phyloP scores from a whole-genome alignment of 371 early-diverging fungal species.

The Zychaea mexicana region DNA sequence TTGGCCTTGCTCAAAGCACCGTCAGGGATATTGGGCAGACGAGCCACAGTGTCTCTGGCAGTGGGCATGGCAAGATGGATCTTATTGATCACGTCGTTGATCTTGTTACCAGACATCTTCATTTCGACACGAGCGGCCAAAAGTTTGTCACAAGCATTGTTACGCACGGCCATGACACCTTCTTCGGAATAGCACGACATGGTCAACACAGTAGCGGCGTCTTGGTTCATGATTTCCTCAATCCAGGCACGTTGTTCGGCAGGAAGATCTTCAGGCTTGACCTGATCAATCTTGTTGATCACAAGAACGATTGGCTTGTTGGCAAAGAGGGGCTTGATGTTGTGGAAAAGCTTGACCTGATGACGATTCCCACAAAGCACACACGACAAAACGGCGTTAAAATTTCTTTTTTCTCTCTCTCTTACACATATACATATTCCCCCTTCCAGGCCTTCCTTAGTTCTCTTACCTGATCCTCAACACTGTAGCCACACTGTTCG shows the following conservation, averaged over 20 bases:
- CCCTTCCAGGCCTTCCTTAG: too few species aligned
- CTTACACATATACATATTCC: too few species aligned
- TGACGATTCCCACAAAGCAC: too few species aligned
- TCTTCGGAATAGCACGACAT: conserved; percentile 92
- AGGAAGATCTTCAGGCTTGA: conserved; percentile 73
- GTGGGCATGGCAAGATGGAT: conserved; percentile 91
- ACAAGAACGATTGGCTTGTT: conserved; percentile 98
- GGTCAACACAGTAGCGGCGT: conserved; percentile 77
- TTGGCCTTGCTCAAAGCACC: conserved; percentile 67
- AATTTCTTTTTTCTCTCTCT: not conserved
- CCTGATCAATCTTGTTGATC: conserved; percentile 97
- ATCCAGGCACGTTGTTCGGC: conserved; percentile 76
- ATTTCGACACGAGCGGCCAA: conserved; percentile 92
- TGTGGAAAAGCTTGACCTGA: conserved; percentile 86
- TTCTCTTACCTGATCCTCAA: conserved; percentile 85
- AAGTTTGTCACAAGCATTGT: conserved; percentile 92
- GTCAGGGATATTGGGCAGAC: conserved; percentile 88
- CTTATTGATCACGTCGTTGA: conserved; percentile 92
- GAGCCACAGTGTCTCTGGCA: conserved; percentile 73
- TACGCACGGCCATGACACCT: conserved; percentile 96
- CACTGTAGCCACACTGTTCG: conserved; percentile 99
- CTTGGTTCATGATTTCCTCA: conserved; percentile 72
- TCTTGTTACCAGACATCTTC: conserved; percentile 92
- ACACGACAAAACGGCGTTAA: not conserved
- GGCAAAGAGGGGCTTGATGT: conserved; percentile 98